phyloP scores from a whole-genome alignment of 1,139 yeast species.

The Saccharomyces hybrid region DNA sequence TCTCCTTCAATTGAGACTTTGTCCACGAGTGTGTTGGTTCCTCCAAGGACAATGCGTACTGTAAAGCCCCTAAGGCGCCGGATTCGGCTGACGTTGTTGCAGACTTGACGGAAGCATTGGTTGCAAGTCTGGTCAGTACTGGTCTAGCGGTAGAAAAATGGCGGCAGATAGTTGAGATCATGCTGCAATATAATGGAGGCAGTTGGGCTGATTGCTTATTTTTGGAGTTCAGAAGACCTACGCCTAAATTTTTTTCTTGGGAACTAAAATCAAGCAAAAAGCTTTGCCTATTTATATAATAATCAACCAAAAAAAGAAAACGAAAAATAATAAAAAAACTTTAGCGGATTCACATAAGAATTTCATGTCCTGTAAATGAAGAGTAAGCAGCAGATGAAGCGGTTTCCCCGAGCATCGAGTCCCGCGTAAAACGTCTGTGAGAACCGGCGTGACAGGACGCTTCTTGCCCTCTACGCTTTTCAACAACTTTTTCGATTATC shows the following conservation, averaged over 20 bases:
- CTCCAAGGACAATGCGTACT: conserved; percentile 26
- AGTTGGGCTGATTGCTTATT: background rate
- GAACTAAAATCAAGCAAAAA: background rate
- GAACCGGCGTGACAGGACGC: background rate
- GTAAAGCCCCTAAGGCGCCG: conserved; percentile 6
- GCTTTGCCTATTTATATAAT: background rate
- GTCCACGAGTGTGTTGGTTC: conserved; percentile 52
- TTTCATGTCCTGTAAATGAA: background rate
- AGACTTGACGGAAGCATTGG: background rate
- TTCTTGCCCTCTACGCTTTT: background rate
- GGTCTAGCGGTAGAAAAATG: background rate
- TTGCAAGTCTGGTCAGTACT: background rate
- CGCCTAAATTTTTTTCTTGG: background rate
- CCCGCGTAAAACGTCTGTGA: background rate
- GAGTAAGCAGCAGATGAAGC: background rate
- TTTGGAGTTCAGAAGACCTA: background rate
- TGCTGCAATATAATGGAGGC: background rate
- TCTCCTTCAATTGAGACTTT: conserved; percentile 46
- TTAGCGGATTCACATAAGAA: background rate
- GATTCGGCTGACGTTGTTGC: background rate
- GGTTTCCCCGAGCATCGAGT: background rate
- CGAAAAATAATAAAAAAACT: background rate
- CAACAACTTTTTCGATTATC: background rate
- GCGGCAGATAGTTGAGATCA: background rate
- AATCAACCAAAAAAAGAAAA: background rate